These are phyloP conservation scores for Aspergillus olivimuriae DNA, from an alignment of 495 filamentous ascomycete species.

Conservation along the genomic window DNA sequence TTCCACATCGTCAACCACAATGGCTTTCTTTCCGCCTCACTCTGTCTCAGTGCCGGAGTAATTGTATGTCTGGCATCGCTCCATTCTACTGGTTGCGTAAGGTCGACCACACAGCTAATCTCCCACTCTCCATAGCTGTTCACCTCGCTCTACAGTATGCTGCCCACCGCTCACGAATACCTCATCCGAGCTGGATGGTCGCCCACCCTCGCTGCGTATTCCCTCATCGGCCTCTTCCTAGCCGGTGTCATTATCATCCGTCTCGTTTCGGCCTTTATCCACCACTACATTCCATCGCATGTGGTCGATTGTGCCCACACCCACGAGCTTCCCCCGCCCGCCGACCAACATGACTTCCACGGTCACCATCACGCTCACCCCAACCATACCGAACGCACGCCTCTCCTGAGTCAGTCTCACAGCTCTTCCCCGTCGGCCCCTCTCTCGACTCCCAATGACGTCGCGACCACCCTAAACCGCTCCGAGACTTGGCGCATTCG, in stretches of 20 bases:
- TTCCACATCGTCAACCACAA: constrained; percentile 89
- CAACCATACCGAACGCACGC: constrained; percentile 37
- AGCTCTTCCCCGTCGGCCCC: constrained; percentile 21
- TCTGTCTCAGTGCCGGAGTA: constrained; percentile 94
- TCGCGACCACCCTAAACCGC: constrained; percentile 2
- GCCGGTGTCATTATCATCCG: constrained; percentile 80
- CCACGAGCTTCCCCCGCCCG: constrained; percentile 50
- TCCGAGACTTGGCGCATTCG: constrained; percentile 35
- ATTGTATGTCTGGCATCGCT: constrained; percentile 57
- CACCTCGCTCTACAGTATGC: constrained; percentile 89
- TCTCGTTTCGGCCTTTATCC: constrained; percentile 68
- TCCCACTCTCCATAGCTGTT: constrained; percentile 57
- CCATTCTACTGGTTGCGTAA: constrained; percentile 8
- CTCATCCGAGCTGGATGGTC: constrained; percentile 61
- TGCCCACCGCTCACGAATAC: constrained; percentile 76
- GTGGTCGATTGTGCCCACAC: constrained; percentile 88
- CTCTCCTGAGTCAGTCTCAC: constrained; percentile 28
- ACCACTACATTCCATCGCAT: constrained; percentile 83
- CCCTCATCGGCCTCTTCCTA: constrained; percentile 71
- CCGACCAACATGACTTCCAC: constrained; percentile 28
- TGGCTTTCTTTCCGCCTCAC: constrained; percentile 76
- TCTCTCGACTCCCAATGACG: constrained; percentile 1
- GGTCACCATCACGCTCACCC: constrained; percentile 14
- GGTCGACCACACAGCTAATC: constrained; percentile 6
- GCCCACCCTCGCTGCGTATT: constrained; percentile 59